Evolutionary conservation across 305 asterid species (phyloP).

Genomic region (Plantago lanceolata): DNA sequence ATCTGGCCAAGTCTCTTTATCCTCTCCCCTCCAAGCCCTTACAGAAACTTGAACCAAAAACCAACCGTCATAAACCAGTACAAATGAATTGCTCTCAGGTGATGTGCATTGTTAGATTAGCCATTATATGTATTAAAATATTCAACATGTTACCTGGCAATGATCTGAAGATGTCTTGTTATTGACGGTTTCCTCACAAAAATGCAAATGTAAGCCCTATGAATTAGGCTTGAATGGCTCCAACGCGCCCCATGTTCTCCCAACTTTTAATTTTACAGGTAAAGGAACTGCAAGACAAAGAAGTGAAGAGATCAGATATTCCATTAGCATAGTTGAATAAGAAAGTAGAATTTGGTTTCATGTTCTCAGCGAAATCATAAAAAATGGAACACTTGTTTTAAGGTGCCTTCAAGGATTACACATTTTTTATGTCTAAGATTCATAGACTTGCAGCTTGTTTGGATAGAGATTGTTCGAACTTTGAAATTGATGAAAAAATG

Average conservation of each 20-base stretch:
- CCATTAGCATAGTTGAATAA: background rate
- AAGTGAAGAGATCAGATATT: slow-evolving; percentile 11
- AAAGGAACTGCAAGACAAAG: slow-evolving; percentile 65
- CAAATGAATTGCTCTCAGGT: background rate
- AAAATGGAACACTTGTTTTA: background rate
- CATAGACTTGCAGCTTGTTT: background rate
- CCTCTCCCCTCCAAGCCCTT: background rate
- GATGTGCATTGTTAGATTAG: background rate
- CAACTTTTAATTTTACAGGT: slow-evolving; percentile 78
- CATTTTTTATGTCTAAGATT: background rate
- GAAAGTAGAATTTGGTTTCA: no score
- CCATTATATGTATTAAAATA: background rate
- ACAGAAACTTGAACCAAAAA: background rate
- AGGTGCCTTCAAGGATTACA: background rate
- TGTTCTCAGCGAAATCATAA: background rate
- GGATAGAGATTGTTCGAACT: background rate
- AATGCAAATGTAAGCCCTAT: slow-evolving; percentile 18
- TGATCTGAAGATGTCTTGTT: background rate
- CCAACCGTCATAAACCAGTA: background rate
- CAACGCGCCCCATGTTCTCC: slow-evolving; percentile 94
- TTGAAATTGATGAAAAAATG: background rate
- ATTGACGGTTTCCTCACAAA: slow-evolving; percentile 18
- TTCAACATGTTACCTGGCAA: background rate
- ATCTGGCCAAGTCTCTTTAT: background rate
- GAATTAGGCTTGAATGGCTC: slow-evolving; percentile 60